Evolutionary conservation across 768 basidiomycete genomes (phyloP).

Genomic region (Termitomyces sp.): DNA sequence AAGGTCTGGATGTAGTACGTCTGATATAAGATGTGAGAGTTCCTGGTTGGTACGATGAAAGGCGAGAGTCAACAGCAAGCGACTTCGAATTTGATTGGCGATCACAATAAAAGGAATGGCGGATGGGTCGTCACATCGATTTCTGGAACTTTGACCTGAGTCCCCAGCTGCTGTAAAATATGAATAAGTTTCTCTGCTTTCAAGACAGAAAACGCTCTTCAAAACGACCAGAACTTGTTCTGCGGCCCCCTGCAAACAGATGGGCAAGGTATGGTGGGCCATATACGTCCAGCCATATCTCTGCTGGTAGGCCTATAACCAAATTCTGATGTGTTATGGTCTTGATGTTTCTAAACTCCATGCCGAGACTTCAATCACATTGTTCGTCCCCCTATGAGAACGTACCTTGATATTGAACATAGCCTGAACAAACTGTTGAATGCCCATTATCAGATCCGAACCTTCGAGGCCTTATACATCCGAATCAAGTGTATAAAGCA

Average conservation of each 20-base stretch:
- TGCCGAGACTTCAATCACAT: background rate
- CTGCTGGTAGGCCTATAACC: constrained; percentile 9
- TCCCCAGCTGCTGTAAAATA: constrained; percentile 12
- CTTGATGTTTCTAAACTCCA: background rate
- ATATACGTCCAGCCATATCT: constrained; percentile 3
- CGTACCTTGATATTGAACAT: background rate
- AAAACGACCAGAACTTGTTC: constrained; percentile 14
- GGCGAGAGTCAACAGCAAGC: constrained; percentile 16
- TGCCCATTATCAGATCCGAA: background rate
- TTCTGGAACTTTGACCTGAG: constrained; percentile 6
- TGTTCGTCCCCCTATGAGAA: background rate
- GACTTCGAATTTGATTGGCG: constrained; percentile 6
- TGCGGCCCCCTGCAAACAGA: constrained; percentile 9
- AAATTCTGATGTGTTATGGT: background rate
- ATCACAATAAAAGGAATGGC: no score
- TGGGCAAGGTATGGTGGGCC: constrained; percentile 12
- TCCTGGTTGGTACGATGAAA: constrained; percentile 16
- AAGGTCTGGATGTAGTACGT: background rate
- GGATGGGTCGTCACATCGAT: constrained; percentile 9
- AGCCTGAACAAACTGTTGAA: background rate
- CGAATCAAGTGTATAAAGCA: background rate
- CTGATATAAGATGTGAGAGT: constrained; percentile 3
- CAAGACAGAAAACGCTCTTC: constrained; percentile 10
- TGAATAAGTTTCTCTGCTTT: constrained; percentile 7
- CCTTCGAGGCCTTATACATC: background rate